Conservation (phyloP, 257 asterid genomes). For the Solanum phureja region DNA sequence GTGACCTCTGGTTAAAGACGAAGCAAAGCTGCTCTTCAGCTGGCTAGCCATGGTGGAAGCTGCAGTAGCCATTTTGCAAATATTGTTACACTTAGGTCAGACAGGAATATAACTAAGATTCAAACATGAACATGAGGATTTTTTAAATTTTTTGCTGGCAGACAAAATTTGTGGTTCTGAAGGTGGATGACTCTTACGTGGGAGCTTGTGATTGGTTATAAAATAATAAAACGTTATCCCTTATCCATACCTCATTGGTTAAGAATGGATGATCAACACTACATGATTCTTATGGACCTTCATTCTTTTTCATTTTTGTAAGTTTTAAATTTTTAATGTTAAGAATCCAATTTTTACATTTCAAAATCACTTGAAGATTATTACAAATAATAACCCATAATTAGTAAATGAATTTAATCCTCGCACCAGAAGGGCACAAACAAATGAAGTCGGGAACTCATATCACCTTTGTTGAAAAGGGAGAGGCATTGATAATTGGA, state of each 20-base stretch:
- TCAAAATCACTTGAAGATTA: neutral
- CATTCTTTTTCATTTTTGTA: conserved; percentile 8
- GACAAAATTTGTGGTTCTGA: conserved; percentile 20
- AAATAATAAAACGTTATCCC: neutral
- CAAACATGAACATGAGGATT: neutral
- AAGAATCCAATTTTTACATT: neutral
- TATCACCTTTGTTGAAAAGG: neutral
- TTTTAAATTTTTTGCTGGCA: conserved; percentile 38
- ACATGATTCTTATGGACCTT: neutral
- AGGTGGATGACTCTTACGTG: neutral
- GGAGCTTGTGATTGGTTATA: neutral
- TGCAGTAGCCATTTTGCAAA: conserved; percentile 51
- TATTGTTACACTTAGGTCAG: neutral
- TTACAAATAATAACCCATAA: neutral
- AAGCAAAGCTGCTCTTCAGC: conserved; percentile 51
- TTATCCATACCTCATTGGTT: neutral
- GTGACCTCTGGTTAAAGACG: conserved; percentile 33
- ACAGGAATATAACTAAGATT: conserved; percentile 4
- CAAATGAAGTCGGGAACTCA: neutral
- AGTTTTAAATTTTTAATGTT: neutral
- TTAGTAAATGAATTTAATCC: neutral
- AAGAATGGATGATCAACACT: neutral
- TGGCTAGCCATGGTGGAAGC: conserved; percentile 85
- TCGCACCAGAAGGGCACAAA: neutral
- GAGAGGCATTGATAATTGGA: neutral